Conservation (phyloP, 768 basidiomycete genomes). For the Boletus tomentosulus region DNA sequence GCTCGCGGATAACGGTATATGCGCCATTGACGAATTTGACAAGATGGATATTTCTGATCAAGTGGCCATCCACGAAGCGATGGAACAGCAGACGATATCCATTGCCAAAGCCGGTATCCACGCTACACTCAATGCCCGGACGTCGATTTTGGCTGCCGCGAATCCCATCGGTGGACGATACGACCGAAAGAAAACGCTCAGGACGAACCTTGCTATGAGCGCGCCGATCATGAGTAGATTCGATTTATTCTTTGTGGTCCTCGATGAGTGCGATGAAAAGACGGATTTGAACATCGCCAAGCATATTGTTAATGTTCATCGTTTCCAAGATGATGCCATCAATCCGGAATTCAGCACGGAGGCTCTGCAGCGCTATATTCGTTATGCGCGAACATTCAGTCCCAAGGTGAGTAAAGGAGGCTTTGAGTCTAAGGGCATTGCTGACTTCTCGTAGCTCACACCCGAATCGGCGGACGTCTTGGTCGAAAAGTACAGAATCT, state of each 20-base stretch:
- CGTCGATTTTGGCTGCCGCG: conserved; percentile 95
- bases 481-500: conserved; percentile 90
- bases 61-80: conserved; percentile 99
- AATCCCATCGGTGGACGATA: conserved; percentile 98
- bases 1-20: conserved; percentile 99
- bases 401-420: conserved; percentile 63
- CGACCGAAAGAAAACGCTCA: conserved; percentile 86
- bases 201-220: conserved; percentile 95
- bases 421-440: background rate
- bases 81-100: conserved; percentile 99
- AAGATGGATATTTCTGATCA: conserved; percentile 99
- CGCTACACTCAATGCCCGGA: conserved; percentile 95
- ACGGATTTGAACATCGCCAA: conserved; percentile 90
- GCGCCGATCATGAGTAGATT: conserved; percentile 99
- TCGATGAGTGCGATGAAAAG: conserved; percentile 94
- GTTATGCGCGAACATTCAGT: conserved; percentile 95
- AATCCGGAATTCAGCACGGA: conserved; percentile 97
- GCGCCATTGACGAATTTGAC: conserved; percentile 99
- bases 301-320: conserved; percentile 97
- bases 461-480: conserved; percentile 88
- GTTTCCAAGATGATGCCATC: conserved; percentile 92
- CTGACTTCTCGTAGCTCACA: conserved; percentile 60
- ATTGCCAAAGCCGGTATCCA: conserved; percentile 99
- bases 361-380: conserved; percentile 92
- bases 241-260: conserved; percentile 95